These are phyloP conservation scores for Rhizopogon vulgaris DNA, from an alignment of 768 basidiomycete species.

Conservation along the genomic window DNA sequence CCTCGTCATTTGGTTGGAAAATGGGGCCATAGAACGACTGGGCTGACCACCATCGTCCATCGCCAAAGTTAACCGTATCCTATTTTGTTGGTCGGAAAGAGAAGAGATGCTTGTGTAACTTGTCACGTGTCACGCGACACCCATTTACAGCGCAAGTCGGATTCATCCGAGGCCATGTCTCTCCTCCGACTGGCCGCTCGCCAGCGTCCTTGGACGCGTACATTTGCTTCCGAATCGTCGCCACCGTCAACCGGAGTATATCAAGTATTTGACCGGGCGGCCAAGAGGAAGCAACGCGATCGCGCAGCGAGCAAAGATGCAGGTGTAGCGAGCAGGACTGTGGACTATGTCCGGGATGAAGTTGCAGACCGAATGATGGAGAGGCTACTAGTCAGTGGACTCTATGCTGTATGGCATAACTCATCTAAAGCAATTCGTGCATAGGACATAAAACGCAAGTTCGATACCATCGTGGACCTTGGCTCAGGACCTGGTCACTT, in stretches of 20 bases:
- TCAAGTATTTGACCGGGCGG: slow-evolving; percentile 80
- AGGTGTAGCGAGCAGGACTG: slow-evolving; percentile 60
- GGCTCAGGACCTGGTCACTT: slow-evolving; percentile 92
- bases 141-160: slow-evolving; percentile 1
- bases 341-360: slow-evolving; percentile 90
- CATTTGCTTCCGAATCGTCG: slow-evolving; percentile 45
- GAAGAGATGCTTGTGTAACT: background rate
- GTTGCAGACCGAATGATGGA: slow-evolving; percentile 90
- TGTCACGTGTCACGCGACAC: slow-evolving; percentile 1
- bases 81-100: background rate
- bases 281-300: slow-evolving; percentile 75
- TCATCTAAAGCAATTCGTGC: slow-evolving; percentile 1
- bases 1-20: background rate
- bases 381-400: slow-evolving; percentile 62
- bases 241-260: slow-evolving; percentile 46
- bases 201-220: slow-evolving; percentile 22
- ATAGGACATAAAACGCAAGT: slow-evolving; percentile 89
- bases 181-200: slow-evolving; percentile 4
- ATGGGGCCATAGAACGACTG: background rate
- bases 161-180: slow-evolving; percentile 11
- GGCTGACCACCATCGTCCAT: background rate
- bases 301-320: slow-evolving; percentile 53
- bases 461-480: slow-evolving; percentile 75
- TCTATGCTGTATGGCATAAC: slow-evolving; percentile 2
- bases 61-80: background rate